Conservation (phyloP, 139 green algal species). For the Chlamydomonas eustigma region DNA sequence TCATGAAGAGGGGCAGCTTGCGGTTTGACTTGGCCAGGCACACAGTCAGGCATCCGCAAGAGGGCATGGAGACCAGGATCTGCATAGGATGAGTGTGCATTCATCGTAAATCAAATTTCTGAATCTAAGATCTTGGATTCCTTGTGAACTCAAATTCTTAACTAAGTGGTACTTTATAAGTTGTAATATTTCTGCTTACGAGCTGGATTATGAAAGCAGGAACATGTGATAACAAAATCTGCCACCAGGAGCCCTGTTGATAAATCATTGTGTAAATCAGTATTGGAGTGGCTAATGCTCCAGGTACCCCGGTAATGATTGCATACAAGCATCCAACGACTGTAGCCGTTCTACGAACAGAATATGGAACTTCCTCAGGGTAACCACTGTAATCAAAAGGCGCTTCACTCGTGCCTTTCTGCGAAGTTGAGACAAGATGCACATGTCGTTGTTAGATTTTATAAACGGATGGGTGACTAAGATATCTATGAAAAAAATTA, state of each 20-base stretch:
- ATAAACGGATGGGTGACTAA: too few species aligned
- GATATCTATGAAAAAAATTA: too few species aligned
- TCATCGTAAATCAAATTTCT: background rate
- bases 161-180: background rate
- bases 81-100: background rate
- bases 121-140: background rate
- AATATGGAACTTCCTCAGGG: background rate
- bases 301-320: background rate
- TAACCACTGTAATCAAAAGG: background rate
- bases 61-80: background rate
- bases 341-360: background rate
- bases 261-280: background rate
- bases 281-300: background rate
- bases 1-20: background rate
- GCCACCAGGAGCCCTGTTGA: background rate
- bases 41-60: background rate
- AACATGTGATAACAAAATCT: background rate
- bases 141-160: background rate
- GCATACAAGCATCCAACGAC: background rate
- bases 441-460: too few species aligned
- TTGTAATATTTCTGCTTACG: background rate
- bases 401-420: too few species aligned
- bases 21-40: background rate
- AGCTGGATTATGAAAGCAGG: background rate
- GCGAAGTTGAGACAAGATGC: too few species aligned